Percentiles rank a stretch among this genome's conserved stretches.
Evolutionary conservation across 371 early-diverging fungal genomes (phyloP).

Genomic region (Mortierella sp.): DNA sequence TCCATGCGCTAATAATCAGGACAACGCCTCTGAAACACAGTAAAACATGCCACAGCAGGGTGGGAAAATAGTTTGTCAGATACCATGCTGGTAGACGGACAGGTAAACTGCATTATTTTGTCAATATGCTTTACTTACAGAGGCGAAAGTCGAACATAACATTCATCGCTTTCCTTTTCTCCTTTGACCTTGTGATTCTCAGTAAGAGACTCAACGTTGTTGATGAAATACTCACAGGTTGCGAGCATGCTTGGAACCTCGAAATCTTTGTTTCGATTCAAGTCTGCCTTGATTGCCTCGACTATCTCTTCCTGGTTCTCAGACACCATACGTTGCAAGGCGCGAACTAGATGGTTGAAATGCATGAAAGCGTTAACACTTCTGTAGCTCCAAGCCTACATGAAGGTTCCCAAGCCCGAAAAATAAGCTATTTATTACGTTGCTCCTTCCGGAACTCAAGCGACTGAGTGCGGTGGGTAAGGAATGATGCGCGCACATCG

Average conservation of each 20-base stretch:
- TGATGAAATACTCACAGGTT: conserved; percentile 63
- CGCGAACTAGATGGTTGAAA: conserved; percentile 54
- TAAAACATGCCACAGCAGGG: background rate
- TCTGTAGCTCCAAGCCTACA: no score
- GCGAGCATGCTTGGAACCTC: conserved; percentile 60
- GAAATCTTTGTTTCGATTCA: conserved; percentile 51
- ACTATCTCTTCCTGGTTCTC: conserved; percentile 63
- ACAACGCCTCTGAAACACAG: conserved; percentile 70
- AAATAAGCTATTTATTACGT: conserved; percentile 8
- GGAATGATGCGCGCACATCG: conserved; percentile 20
- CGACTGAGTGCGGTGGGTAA: conserved; percentile 37
- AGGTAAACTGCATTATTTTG: background rate
- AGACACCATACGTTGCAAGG: conserved; percentile 59
- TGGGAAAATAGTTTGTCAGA: background rate
- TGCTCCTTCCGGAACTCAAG: conserved; percentile 56
- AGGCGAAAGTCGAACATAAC: conserved; percentile 39
- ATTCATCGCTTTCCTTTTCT: conserved; percentile 34
- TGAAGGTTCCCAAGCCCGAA: background rate
- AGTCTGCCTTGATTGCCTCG: conserved; percentile 66
- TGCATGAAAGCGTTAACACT: background rate
- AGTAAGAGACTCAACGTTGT: conserved; percentile 62
- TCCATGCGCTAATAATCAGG: conserved; percentile 87
- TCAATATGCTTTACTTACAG: conserved; percentile 23
- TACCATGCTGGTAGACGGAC: no score
- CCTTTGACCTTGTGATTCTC: conserved; percentile 18